Evolutionary conservation across 306 rosid genomes (phyloP), one percentile per base, ranked within the genome.

Genomic region (Inga laurina): DNA sequence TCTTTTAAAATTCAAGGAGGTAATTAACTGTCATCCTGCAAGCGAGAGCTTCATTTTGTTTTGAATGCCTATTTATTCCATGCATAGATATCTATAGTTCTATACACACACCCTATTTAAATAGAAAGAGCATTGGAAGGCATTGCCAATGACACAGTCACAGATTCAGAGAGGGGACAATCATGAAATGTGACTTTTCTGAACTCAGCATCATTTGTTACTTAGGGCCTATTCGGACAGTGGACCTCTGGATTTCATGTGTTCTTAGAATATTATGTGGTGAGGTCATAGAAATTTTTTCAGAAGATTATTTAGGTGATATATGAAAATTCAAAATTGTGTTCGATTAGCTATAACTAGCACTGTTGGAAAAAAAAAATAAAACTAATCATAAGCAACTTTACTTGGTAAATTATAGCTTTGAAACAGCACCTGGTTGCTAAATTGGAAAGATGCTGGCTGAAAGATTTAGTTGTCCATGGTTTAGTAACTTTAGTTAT

Each of bases 1-100:
- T 85, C 94, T 95, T 32, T 74, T 95, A 84, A 95, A 93, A 88
- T 95, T 95, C 82, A 87, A 85, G 61, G 99, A 95, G 98, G 99
- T 95, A 89, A 83, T 70, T 32, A 8, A 67, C 64, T 80, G 16
- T 79, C 69, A 39, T 76, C 84, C 66, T 72, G 57, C 44, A 24
- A 41, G 49, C 10, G 73, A 68, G 78, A 72, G 74, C 75, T 72
- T 79, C 48, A 32, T 74, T 57, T 76, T 70, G 61, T 65, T 27
- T 70, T 57, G n/a, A 66, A 71, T 46, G 48, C 79, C 45, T 19
- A 54, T 75, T 72, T 32, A 81, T 41, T 49, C 49, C 15, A 79
- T 80, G 84, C 41, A 34, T 85, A 39, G 43, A 39, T 39, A 71
- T 49, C 51, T 30, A 62, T 48, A 39, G 6, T 39, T 64, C 24